Evolutionary conservation across 192 early-diverging fungal species (phyloP), one percentile per base, ranked within the genome.

Genomic region (Umbelopsis vinacea): DNA sequence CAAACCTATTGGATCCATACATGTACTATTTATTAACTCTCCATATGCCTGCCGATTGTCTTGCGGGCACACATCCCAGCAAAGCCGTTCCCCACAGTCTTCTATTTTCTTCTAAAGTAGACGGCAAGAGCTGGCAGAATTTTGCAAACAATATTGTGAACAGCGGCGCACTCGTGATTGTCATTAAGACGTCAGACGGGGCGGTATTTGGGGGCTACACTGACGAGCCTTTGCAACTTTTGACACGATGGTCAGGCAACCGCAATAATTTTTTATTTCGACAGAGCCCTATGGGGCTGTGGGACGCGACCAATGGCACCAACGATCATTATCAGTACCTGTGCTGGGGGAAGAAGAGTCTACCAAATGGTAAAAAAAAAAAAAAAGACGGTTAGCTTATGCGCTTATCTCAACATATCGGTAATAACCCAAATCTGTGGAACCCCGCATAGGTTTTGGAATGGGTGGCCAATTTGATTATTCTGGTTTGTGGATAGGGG

Each of bases 301-400:
- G 73, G 72, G 55, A 72, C 77, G 38, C 79, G 24, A 77, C 81
- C 4, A 79, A 73, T 4, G 78, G 86, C 17, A 81, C 81, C 52
- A 94, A 94, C 77, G 70, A 79, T 52, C 84, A 94, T 73, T 94
- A 86, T 68, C 91, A 92, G 66, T 94, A 94, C 72, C 68, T 94
- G 29, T 90, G 91, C 70, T 91, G 84, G 53, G 91, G 87, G 0
- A 90, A 84, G 33, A 87, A 94, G 79, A 91, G 87, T 8, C 74
- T 94, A 53, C 86, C 90, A 0, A 94, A 94, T 74, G 92, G 87
- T 85, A 78, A 74, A 46, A 43, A 43, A 43, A 1, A 43, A n/a
- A n/a, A n/a, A n/a, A n/a, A n/a, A n/a, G n/a, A n/a, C n/a, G n/a
- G n/a, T n/a, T n/a, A n/a, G n/a, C n/a, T n/a, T 3, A 6, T 43